Conservation (phyloP, 306 rosid genomes). For the Castanea crenata region DNA sequence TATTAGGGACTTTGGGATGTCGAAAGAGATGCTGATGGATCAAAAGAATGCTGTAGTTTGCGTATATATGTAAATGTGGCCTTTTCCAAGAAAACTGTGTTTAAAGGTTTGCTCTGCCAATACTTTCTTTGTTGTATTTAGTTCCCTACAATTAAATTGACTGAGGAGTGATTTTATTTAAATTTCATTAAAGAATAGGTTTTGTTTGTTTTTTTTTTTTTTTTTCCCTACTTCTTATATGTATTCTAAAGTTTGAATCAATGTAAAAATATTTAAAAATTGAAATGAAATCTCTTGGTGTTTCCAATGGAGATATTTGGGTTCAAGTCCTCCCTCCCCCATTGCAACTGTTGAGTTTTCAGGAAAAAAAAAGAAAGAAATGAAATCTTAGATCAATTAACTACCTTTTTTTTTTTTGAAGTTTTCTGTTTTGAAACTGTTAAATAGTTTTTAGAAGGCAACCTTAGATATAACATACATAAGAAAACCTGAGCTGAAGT, state of each 20-base stretch:
- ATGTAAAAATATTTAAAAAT: not conserved
- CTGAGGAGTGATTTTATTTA: not conserved
- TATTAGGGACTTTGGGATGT: slow-evolving; percentile 75
- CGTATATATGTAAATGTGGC: slow-evolving; percentile 73
- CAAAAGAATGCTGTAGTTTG: slow-evolving; percentile 59
- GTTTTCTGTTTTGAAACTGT: not conserved
- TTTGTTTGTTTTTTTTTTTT: too few species aligned
- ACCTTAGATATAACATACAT: not conserved
- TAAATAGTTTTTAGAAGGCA: not conserved
- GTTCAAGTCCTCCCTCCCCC: too few species aligned
- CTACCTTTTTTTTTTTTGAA: not conserved
- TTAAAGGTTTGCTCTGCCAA: slow-evolving; percentile 59
- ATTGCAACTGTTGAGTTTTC: too few species aligned
- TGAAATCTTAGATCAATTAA: not conserved
- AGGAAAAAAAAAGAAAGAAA: not conserved
- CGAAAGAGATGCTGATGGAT: slow-evolving; percentile 51
- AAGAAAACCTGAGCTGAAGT: not conserved
- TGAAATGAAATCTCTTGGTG: too few species aligned
- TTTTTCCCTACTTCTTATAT: not conserved
- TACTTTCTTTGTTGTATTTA: not conserved
- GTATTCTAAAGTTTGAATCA: not conserved
- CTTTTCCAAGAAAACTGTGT: slow-evolving; percentile 79
- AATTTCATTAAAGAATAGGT: not conserved
- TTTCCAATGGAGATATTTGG: too few species aligned
- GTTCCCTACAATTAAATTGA: not conserved